Evolutionary conservation across 768 basidiomycete genomes (phyloP).

Genomic region (Fistulinella prunicolor): DNA sequence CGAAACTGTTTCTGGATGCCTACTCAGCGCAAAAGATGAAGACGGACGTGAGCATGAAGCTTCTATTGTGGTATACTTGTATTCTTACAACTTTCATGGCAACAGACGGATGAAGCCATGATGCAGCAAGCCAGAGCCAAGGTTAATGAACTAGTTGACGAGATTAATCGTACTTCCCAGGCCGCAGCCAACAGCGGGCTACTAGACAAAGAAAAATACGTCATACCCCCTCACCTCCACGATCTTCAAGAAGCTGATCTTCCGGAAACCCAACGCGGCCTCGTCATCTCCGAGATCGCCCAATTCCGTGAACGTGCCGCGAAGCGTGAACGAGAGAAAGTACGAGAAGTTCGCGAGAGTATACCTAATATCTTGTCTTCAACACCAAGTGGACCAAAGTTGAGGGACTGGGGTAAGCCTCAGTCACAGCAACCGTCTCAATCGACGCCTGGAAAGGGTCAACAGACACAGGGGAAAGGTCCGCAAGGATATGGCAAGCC

Average conservation of each 20-base stretch:
- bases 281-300: slow-evolving; percentile 95
- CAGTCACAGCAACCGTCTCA: slow-evolving; percentile 36
- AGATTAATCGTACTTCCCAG: slow-evolving; percentile 70
- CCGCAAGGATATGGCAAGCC: slow-evolving; percentile 78
- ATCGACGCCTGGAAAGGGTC: slow-evolving; percentile 35
- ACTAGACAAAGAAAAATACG: slow-evolving; percentile 81
- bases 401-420: slow-evolving; percentile 74
- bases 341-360: slow-evolving; percentile 68
- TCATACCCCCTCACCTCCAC: slow-evolving; percentile 94
- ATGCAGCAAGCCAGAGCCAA: slow-evolving; percentile 59
- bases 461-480: slow-evolving; percentile 59
- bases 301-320: slow-evolving; percentile 94
- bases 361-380: slow-evolving; percentile 43
- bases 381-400: slow-evolving; percentile 69
- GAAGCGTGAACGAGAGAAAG: slow-evolving; percentile 85
- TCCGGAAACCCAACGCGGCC: slow-evolving; percentile 87
- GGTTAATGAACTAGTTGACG: slow-evolving; percentile 62
- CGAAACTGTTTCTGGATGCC: slow-evolving; percentile 80
- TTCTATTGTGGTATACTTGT: neutral
- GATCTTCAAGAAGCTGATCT: slow-evolving; percentile 96
- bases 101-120: slow-evolving; percentile 68
- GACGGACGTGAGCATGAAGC: slow-evolving; percentile 62
- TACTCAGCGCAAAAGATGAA: slow-evolving; percentile 76
- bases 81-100: neutral
- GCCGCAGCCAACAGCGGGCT: slow-evolving; percentile 73